Evolutionary conservation across 176 grass and related monocot genomes (phyloP).

Genomic region (Oryza glaberrima): DNA sequence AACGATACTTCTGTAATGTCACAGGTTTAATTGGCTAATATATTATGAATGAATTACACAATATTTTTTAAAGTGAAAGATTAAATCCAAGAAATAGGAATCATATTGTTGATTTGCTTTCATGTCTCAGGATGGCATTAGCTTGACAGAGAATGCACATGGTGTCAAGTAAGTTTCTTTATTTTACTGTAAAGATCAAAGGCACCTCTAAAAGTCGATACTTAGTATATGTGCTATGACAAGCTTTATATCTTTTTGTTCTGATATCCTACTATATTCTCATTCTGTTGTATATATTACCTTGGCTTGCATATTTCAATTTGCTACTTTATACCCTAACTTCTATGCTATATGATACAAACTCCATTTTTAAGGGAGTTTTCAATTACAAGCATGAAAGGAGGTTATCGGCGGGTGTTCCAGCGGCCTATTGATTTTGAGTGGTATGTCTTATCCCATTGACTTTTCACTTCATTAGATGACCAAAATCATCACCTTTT

Average conservation of each 20-base stretch:
- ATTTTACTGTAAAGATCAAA: slow-evolving; percentile 10
- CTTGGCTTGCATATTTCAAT: slow-evolving; percentile 13
- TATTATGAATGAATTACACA: not conserved
- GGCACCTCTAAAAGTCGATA: not conserved
- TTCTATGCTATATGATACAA: slow-evolving; percentile 20
- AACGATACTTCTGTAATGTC: slow-evolving; percentile 16
- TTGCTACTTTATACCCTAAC: slow-evolving; percentile 24
- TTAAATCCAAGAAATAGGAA: not conserved
- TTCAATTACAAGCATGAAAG: slow-evolving; percentile 93
- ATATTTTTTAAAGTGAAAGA: slow-evolving; percentile 9
- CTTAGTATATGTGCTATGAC: not conserved
- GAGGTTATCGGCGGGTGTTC: slow-evolving; percentile 89
- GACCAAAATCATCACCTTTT: not conserved
- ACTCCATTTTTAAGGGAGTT: slow-evolving; percentile 73
- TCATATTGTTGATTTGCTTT: slow-evolving; percentile 33
- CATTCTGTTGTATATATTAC: not conserved
- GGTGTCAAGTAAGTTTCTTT: slow-evolving; percentile 81
- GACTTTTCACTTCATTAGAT: not conserved
- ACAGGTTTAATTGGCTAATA: not conserved
- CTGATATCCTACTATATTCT: not conserved
- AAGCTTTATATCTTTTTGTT: not conserved
- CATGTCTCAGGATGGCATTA: slow-evolving; percentile 92
- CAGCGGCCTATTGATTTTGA: slow-evolving; percentile 80
- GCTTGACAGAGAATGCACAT: slow-evolving; percentile 85
- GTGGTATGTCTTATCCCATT: slow-evolving; percentile 59